A percentile compares a stretch with the other conserved stretches of the same genome.
These are phyloP conservation scores for Cladosporium sp. DNA, from an alignment of 2,329 filamentous ascomycete genomes.

Conservation along the genomic window DNA sequence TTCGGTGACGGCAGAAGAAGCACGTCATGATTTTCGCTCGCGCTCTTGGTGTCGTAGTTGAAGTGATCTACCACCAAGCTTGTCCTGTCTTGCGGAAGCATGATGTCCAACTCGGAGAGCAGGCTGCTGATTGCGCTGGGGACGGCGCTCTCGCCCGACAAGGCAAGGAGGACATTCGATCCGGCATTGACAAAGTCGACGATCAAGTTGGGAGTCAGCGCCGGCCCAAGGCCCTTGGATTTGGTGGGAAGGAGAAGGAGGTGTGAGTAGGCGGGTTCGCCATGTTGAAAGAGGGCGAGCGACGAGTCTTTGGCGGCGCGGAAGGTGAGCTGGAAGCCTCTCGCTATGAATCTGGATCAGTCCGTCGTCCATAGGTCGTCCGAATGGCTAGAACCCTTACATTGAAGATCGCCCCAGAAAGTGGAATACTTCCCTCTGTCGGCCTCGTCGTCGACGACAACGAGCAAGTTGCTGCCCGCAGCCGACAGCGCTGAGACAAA, in stretches of 20 bases:
- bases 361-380: not conserved
- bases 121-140: slow-evolving; percentile 69
- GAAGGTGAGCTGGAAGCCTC: slow-evolving; percentile 75
- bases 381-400: slow-evolving; percentile 41
- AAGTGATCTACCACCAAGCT: slow-evolving; percentile 91
- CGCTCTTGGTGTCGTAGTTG: slow-evolving; percentile 74
- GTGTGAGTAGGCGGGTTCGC: slow-evolving; percentile 86
- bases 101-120: slow-evolving; percentile 81
- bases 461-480: slow-evolving; percentile 71
- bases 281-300: slow-evolving; percentile 74
- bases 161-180: slow-evolving; percentile 83
- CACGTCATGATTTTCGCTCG: slow-evolving; percentile 80
- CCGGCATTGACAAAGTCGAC: slow-evolving; percentile 87
- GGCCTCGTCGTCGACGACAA: slow-evolving; percentile 73
- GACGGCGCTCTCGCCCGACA: slow-evolving; percentile 65
- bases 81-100: slow-evolving; percentile 77
- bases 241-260: slow-evolving; percentile 82
- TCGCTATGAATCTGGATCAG: slow-evolving; percentile 46
- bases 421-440: slow-evolving; percentile 79
- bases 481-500: slow-evolving; percentile 71
- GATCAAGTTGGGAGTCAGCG: slow-evolving; percentile 76
- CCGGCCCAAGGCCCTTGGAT: slow-evolving; percentile 86
- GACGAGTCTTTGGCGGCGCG: slow-evolving; percentile 75
- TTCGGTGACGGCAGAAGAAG: slow-evolving; percentile 68
- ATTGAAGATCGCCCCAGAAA: slow-evolving; percentile 67